Percentiles rank a stretch among this genome's conserved stretches.
Evolutionary conservation across 2,329 filamentous ascomycete genomes (phyloP).

Genomic region (Diplodia seriata): DNA sequence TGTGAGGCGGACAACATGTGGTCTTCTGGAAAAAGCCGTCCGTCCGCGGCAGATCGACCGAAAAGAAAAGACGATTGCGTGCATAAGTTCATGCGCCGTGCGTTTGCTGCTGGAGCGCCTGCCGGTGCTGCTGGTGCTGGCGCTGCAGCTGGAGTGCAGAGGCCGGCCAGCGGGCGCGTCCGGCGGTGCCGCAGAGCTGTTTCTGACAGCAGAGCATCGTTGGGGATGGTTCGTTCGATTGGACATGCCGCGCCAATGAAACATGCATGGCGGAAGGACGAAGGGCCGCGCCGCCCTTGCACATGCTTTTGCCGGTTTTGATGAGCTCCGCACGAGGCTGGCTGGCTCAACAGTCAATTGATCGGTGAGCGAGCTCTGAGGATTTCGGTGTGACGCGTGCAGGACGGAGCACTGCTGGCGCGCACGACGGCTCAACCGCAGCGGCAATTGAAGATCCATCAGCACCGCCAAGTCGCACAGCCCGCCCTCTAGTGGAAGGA

Average conservation of each 20-base stretch:
- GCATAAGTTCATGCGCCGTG: constrained; percentile 10
- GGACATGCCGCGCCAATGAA: constrained; percentile 21
- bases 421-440: constrained; percentile 16
- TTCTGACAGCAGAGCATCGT: constrained; percentile 1
- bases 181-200: constrained; percentile 10
- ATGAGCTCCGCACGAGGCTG: constrained; percentile 13
- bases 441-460: constrained; percentile 10
- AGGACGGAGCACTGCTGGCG: not conserved
- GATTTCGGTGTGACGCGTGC: constrained; percentile 25
- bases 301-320: constrained; percentile 28
- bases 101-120: not conserved
- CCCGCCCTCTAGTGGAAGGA: constrained; percentile 3
- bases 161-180: constrained; percentile 2
- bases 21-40: constrained; percentile 20
- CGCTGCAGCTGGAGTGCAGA: not conserved
- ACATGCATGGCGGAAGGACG: constrained; percentile 21
- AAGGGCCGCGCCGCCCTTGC: constrained; percentile 21
- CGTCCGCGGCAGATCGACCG: not conserved
- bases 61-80: not conserved
- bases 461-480: constrained; percentile 18
- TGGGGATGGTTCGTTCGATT: not conserved
- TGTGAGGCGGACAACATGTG: constrained; percentile 7
- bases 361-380: constrained; percentile 10
- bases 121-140: not conserved
- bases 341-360: constrained; percentile 18